Percentiles rank a stretch among this genome's conserved stretches.
Evolutionary conservation across 177 flowering plant genomes (phyloP).

Genomic region (Vitis hybrid): DNA sequence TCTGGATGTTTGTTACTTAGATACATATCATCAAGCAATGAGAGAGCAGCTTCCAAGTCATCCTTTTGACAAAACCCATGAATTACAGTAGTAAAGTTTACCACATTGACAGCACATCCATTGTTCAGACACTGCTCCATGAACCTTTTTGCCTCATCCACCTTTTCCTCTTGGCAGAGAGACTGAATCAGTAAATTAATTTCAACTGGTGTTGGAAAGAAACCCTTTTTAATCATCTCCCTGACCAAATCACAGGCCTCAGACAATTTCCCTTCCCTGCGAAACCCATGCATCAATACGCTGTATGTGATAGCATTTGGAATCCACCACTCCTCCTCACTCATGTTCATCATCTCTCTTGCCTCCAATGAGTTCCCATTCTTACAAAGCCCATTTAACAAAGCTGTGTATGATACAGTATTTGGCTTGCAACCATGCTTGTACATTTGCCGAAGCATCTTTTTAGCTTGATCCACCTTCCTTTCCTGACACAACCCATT

Average conservation of each 20-base stretch:
- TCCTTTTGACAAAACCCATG: constrained; percentile 78
- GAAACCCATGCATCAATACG: constrained; percentile 84
- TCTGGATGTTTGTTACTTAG: constrained; percentile 84
- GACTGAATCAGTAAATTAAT: constrained; percentile 68
- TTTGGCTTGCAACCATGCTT: constrained; percentile 88
- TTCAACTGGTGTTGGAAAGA: constrained; percentile 76
- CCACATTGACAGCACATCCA: constrained; percentile 68
- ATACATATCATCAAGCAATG: constrained; percentile 94
- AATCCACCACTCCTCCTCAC: constrained; percentile 86
- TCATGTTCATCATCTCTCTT: constrained; percentile 66
- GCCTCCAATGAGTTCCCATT: constrained; percentile 77
- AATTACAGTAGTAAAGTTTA: constrained; percentile 70
- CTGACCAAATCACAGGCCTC: constrained; percentile 75
- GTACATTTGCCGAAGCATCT: constrained; percentile 70
- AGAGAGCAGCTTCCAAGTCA: constrained; percentile 73
- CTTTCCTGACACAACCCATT: constrained; percentile 72
- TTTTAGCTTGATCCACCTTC: constrained; percentile 73
- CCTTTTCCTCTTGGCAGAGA: constrained; percentile 44
- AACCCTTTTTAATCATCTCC: constrained; percentile 72
- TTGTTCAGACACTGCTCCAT: constrained; percentile 74
- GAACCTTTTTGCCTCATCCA: constrained; percentile 41
- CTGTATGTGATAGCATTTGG: constrained; percentile 92
- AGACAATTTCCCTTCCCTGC: constrained; percentile 66
- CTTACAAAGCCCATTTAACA: constrained; percentile 74
- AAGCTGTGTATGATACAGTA: constrained; percentile 73